Evolutionary conservation across 495 filamentous ascomycete genomes (phyloP), one percentile per base, ranked within the genome.

Genomic region (Podospora australis): DNA sequence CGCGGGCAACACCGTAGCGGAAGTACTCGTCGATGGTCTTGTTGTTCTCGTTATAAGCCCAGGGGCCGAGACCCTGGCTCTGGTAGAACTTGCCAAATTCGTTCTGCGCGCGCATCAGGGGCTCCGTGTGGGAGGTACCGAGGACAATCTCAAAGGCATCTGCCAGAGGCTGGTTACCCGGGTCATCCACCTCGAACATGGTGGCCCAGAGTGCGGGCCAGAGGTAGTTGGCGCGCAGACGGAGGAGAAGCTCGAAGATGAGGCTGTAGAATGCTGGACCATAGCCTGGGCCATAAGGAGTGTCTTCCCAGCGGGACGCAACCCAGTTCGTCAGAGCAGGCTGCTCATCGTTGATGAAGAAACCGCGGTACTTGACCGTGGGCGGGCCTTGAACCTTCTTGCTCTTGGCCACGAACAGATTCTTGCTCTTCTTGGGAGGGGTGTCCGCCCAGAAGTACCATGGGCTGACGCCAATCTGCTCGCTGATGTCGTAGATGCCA

Each of bases 401-500:
- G 6, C 58, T 64, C 6, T 70, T 62, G 9, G 77, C 53, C 3
- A 77, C 79, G 51, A 75, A 87, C 28, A 87, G 74, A 3, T 73
- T 69, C 23, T 68, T 59, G 53, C 73, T 70, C 48, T 70, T 64
- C 50, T 75, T 71, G 10, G 75, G 60, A 1, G 83, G 75, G 0
- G 82, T 80, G 62, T 88, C 84, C 1, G 84, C 83, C 74, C 75
- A 87, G 73, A 78, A 88, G 63, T 85, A 83, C 83, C 82, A 88
- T 32, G 84, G 86, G 32, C 80, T 83, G 6, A 88, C 82, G 14
- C 86, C 84, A 43, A 88, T 87, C 52, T 87, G 83, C 57, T 87
- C 82, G 24, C 81, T 85, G 48, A 90, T 62, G 39, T 82, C 80
- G 66, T 90, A 88, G 46, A 87, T 70, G 10, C 85, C 84, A 51